Base-by-base conservation (phyloP, 2,329 filamentous ascomycete genomes). In the Trichocomaceae sp. region DNA sequence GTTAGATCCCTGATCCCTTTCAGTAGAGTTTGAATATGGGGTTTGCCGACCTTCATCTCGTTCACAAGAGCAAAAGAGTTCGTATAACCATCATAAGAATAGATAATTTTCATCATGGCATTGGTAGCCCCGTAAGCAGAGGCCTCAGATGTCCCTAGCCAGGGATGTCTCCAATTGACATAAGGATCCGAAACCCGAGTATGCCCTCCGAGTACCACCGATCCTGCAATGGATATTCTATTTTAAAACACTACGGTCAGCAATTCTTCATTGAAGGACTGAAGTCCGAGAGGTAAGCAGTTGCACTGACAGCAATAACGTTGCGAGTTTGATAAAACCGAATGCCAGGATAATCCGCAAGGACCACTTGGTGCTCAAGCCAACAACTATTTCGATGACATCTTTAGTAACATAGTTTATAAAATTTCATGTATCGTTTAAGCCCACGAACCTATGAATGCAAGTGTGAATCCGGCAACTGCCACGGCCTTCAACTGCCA, bases 21-120 rank as follows among this genome's bases (percentile, higher is more conserved):
- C 6, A 5, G 22, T 17, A 19, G 1, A n/a, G 13, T 10, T n/a
- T 19, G 15, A 22, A 23, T 45, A 13, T 42, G 19, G 3, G n/a
- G 37, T 20, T 29, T 48, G 6, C 50, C 8, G 3, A 75, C 74
- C 64, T 77, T 78, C 59, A 84, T 77, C 65, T 85, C 82, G 51
- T 83, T 83, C 55, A 81, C 79, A 3, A 85, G 74, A 57, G 83
- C 83, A 67, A 84, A 84, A 0, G 81, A 79, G 58, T 84, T 85
- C 10, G 74, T 69, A 57, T 78, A 84, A 1, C 82, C 82, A 0
- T 71, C 65, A 57, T 83, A 85, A 0, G 80, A 79, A 56, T 83
- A 84, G 26, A 80, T 75, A 49, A 85, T 79, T 52, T 78, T 83
- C 47, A 82, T 76, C 22, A 85, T 66, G 0, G 82, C 81, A 41